Base-by-base conservation (phyloP, 1,284 basidiomycete genomes). In the Rhodotorula sp. region DNA sequence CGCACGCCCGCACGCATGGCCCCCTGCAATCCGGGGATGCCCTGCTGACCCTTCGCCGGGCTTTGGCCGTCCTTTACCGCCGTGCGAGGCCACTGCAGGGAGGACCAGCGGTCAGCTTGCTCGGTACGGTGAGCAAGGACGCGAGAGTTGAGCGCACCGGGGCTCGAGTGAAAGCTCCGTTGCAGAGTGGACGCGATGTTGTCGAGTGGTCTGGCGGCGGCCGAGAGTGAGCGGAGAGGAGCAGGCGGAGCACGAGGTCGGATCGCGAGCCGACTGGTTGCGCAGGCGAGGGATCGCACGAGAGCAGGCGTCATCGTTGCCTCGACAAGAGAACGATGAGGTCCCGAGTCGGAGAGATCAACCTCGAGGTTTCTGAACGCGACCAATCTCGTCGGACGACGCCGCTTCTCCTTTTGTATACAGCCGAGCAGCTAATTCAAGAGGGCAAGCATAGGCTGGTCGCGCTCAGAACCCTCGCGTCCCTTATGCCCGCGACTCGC, bases 31-130 rank as follows among this genome's bases (percentile, higher is more conserved):
- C n/a, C n/a, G n/a, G n/a, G n/a, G n/a, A n/a, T n/a, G n/a, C n/a
- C n/a, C n/a, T n/a, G n/a, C n/a, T 69, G 78, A 91, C 90, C 90
- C 91, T 60, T 83, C 84, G 26, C 86, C 86, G 10, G 85, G 83
- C 63, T 82, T 82, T 6, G 88, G 88, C 30, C 86, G 82, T 26
- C 82, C 83, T 61, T 89, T 82, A 26, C 83, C 82, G 22, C 83
- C 84, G 77, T 86, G 85, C 26, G 51, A 46, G 2, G 56, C 51
- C 44, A 62, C 80, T 81, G 68, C 6, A 14, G 26, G n/a, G n/a
- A n/a, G 42, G 60, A 51, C 29, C 6, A 6, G 3, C 22, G 15
- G 37, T 42, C 37, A 42, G 37, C 37, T 42, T 14, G 12, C 37
- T 12, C 10, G 10, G 37, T 12, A 42, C 37, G 7, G 7, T 1